These are phyloP conservation scores for Ustilaginoidea virens DNA, from an alignment of 2,329 filamentous ascomycete genomes.

Conservation along the genomic window DNA sequence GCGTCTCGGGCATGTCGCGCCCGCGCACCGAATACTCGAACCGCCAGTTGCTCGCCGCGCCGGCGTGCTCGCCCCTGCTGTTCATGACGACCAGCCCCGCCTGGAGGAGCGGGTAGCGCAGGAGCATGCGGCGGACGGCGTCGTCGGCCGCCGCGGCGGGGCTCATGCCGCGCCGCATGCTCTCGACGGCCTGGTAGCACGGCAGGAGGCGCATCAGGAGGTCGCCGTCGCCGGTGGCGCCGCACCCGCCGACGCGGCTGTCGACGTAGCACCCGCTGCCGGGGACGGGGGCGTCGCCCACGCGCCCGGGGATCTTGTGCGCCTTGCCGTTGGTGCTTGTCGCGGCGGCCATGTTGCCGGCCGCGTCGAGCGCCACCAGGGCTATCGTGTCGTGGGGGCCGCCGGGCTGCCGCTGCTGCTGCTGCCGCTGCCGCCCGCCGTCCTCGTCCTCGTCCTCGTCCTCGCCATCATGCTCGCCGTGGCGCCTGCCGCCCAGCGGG, in stretches of 20 bases:
- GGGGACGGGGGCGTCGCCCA: constrained; percentile 38
- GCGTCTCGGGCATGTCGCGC: constrained; percentile 27
- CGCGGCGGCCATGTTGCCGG: constrained; percentile 34
- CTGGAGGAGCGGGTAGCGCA: constrained; percentile 27
- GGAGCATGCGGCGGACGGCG: constrained; percentile 31
- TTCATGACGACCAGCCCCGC: constrained; percentile 37
- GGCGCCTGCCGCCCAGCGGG: constrained; percentile 10
- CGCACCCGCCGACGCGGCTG: constrained; percentile 35
- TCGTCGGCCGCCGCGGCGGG: constrained; percentile 34
- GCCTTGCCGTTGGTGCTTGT: constrained; percentile 40
- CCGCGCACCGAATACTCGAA: constrained; percentile 38
- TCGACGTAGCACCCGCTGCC: constrained; percentile 41
- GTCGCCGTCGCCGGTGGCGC: constrained; percentile 40
- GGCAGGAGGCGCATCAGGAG: constrained; percentile 42
- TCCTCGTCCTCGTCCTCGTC: constrained; percentile 3
- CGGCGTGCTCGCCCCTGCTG: constrained; percentile 31
- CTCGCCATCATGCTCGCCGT: neutral
- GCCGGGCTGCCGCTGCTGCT: constrained; percentile 13
- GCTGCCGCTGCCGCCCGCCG: no score
- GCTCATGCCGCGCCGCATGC: constrained; percentile 29
- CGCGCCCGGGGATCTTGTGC: constrained; percentile 38
- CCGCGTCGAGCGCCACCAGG: constrained; percentile 27
- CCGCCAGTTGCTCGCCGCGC: constrained; percentile 35
- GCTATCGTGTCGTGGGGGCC: constrained; percentile 42
- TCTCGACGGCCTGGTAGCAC: constrained; percentile 42